Evolutionary conservation across 2,329 filamentous ascomycete species (phyloP).

Genomic region (Bipolaris cookei): DNA sequence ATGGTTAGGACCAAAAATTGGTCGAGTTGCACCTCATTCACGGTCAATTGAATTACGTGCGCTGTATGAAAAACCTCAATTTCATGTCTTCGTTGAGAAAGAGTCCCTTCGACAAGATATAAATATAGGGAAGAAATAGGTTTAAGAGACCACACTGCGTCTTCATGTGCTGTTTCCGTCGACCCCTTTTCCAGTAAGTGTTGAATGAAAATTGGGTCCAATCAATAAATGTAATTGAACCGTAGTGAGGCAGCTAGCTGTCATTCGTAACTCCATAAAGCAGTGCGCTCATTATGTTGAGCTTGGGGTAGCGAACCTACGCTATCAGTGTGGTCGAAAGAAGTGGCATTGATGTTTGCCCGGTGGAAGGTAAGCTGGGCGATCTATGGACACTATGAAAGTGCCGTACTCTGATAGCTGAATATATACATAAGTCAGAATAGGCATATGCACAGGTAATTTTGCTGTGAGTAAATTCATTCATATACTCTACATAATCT

Average conservation of each 20-base stretch:
- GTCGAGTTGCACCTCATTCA: no score
- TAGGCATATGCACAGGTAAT: neutral
- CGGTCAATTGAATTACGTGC: no score
- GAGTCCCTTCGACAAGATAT: no score
- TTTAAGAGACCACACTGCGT: neutral
- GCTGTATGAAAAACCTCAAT: no score
- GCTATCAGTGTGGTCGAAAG: neutral
- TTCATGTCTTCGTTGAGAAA: no score
- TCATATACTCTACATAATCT: no score
- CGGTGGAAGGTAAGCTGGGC: neutral
- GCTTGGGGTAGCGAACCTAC: neutral
- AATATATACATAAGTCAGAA: no score
- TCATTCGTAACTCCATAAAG: no score
- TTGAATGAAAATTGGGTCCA: neutral
- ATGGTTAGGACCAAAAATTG: no score
- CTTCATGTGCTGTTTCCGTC: no score
- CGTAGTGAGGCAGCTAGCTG: no score
- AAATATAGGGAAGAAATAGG: neutral
- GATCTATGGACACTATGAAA: neutral
- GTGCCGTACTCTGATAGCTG: neutral
- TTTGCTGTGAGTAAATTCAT: neutral
- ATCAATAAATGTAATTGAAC: neutral
- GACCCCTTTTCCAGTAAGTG: neutral
- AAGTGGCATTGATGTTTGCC: neutral
- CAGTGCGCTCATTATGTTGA: no score